These are phyloP conservation scores for Stevia rebaudiana DNA, from an alignment of 140 eudicot genomes.

Conservation along the genomic window DNA sequence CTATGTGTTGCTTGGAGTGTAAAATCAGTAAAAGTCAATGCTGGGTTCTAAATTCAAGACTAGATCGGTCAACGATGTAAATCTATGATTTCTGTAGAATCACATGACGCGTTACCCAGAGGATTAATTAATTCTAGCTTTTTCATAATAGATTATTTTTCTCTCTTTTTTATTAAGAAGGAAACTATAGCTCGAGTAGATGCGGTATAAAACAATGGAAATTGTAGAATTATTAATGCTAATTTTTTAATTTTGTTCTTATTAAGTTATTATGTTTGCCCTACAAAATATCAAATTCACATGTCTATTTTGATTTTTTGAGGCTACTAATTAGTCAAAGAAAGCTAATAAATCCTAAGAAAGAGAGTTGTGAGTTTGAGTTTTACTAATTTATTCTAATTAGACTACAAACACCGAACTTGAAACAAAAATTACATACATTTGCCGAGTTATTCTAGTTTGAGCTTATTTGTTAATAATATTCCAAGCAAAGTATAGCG, in stretches of 20 bases:
- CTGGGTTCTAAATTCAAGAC: conserved; percentile 24
- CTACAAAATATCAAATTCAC: not conserved
- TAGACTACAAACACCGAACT: too few relatives aligned
- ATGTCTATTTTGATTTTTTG: not conserved
- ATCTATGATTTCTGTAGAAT: conserved; percentile 23
- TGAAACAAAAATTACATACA: too few relatives aligned
- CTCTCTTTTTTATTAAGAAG: conserved; percentile 13
- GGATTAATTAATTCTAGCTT: conserved; percentile 20
- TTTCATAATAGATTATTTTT: not conserved
- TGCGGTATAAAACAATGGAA: conserved; percentile 10
- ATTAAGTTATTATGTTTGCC: conserved; percentile 4
- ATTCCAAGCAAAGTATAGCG: too few relatives aligned
- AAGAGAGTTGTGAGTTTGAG: too few relatives aligned
- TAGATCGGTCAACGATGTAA: conserved; percentile 31
- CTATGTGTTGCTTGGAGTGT: conserved; percentile 85
- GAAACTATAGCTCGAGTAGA: conserved; percentile 23
- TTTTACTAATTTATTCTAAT: too few relatives aligned
- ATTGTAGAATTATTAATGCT: conserved; percentile 4
- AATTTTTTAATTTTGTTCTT: not conserved
- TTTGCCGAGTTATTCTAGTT: too few relatives aligned
- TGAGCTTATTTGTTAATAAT: too few relatives aligned
- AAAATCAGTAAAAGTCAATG: conserved; percentile 20
- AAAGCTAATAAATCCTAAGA: too few relatives aligned
- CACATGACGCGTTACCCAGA: conserved; percentile 38
- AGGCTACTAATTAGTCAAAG: too few relatives aligned